Percentiles rank a stretch among this genome's conserved stretches.
These are phyloP conservation scores for Alternaria ventricosa DNA, from an alignment of 2,329 filamentous ascomycete genomes.

Conservation along the genomic window DNA sequence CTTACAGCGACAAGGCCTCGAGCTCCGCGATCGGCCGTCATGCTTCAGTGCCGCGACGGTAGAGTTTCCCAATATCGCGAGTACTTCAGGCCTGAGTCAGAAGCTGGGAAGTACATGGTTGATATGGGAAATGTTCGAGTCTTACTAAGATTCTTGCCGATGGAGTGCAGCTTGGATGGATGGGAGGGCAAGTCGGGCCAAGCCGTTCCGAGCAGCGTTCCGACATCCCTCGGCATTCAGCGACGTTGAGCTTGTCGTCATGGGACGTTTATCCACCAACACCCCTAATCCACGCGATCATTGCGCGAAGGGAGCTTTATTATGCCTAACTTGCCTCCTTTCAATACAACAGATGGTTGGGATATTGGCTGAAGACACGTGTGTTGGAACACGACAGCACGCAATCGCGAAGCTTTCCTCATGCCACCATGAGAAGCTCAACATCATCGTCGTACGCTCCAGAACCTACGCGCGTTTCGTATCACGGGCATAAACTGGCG, in stretches of 20 bases:
- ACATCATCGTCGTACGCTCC: conserved; percentile 34
- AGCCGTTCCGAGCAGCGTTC: conserved; percentile 11
- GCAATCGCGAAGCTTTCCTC: conserved; percentile 17
- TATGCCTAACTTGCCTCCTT: neutral
- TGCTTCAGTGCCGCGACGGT: conserved; percentile 5
- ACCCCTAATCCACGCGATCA: neutral
- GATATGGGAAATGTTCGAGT: neutral
- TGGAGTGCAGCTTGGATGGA: conserved; percentile 3
- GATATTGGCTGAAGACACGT: neutral
- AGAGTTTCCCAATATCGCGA: neutral
- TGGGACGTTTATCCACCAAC: neutral
- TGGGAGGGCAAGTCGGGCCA: neutral
- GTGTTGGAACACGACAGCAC: neutral
- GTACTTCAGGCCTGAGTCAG: neutral
- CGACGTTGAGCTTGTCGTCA: conserved; percentile 12
- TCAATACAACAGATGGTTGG: neutral
- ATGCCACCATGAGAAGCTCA: conserved; percentile 24
- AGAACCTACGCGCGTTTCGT: neutral
- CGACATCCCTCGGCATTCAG: conserved; percentile 1
- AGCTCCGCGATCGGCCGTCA: conserved; percentile 11
- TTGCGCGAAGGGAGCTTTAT: neutral
- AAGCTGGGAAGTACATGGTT: neutral
- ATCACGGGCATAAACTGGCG: neutral
- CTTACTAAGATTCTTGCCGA: conserved; percentile 7
- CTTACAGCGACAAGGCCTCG: conserved; percentile 37